Evolutionary conservation across 306 rosid genomes (phyloP), one percentile per base, ranked within the genome.

Genomic region (Psophocarpus tetragonolobus): DNA sequence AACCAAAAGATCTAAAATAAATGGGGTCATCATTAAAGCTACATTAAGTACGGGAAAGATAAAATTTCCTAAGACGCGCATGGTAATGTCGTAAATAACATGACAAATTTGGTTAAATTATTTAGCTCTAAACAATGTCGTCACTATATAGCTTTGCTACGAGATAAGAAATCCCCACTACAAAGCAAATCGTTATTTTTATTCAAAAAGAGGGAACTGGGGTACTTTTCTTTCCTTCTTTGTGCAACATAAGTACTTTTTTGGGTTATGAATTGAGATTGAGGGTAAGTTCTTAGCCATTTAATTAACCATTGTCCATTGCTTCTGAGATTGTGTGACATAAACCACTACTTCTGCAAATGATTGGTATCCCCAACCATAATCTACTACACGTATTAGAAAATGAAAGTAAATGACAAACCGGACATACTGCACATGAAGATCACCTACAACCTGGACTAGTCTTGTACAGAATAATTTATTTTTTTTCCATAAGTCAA

Each of bases 1-100:
- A 38, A 18, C 36, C 18, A 56, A 68, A 66, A 66, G 23, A 27
- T 42, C 6, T 17, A 4, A 56, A 54, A 39, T 21, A 42, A 56
- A 69, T 17, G 10, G 68, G 69, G 12, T 18, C 35, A 54, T 41
- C 69, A 68, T 56, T 77, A 56, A 54, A 77, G 45, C 45, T 44
- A 61, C 33, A 23, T 26, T 67, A 63, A 14, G 70, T 12, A 45
- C 58, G 42, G 0, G n/a, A 64, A 11, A 74, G 5, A 8, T 29
- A 44, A n/a, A 41, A 39, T 10, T 18, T 18, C 27, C n/a, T 21
- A 41, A 67, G 35, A 41, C 35, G 10, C 21, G 15, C 13, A 5
- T 48, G 57, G 45, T 18, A 7, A 10, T 44, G 35, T 24, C 48
- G 12, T 73, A 9, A 32, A 23, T 35, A 51, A 36, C 29, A 41